Conservation (phyloP, 2,329 filamentous ascomycete genomes). For the Penicillium sp. region DNA sequence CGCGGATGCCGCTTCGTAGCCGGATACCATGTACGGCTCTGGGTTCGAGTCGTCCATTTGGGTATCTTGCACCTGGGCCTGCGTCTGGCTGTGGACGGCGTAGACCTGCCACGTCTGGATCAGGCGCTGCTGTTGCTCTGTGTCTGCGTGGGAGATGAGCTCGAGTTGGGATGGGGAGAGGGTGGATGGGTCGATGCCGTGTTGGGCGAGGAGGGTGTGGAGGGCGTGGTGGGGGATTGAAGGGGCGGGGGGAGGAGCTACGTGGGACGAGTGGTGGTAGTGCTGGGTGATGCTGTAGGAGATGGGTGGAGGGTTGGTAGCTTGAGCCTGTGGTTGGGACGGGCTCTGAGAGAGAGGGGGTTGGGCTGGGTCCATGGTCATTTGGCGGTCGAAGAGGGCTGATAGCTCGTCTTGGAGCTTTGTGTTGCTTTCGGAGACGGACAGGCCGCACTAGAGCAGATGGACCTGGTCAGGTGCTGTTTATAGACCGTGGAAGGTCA, state of each 20-base stretch:
- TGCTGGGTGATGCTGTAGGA: constrained; percentile 78
- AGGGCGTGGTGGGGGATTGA: constrained; percentile 38
- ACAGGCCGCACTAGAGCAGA: constrained; percentile 42
- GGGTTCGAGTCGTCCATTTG: constrained; percentile 53
- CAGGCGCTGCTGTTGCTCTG: constrained; percentile 71
- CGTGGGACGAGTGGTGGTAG: constrained; percentile 78
- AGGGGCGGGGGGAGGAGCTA: constrained; percentile 35
- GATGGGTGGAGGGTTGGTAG: constrained; percentile 51
- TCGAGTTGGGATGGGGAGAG: constrained; percentile 75
- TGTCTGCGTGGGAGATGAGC: constrained; percentile 75
- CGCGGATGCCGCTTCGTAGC: constrained; percentile 71
- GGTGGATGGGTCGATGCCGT: constrained; percentile 69
- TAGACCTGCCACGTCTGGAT: constrained; percentile 85
- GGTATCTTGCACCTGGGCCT: constrained; percentile 19
- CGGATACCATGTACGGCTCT: constrained; percentile 82
- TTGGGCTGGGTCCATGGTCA: constrained; percentile 57
- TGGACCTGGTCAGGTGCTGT: constrained; percentile 20
- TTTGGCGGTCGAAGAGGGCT: constrained; percentile 74
- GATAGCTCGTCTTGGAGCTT: constrained; percentile 79
- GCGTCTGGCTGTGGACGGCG: constrained; percentile 43
- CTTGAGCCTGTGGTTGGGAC: constrained; percentile 21
- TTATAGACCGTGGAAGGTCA: constrained; percentile 1
- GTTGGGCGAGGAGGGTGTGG: constrained; percentile 62
- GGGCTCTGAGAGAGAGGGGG: constrained; percentile 23
- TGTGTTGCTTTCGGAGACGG: constrained; percentile 50